These are phyloP conservation scores for Paecilomyces fulvus DNA, from an alignment of 2,329 filamentous ascomycete genomes.

Conservation along the genomic window DNA sequence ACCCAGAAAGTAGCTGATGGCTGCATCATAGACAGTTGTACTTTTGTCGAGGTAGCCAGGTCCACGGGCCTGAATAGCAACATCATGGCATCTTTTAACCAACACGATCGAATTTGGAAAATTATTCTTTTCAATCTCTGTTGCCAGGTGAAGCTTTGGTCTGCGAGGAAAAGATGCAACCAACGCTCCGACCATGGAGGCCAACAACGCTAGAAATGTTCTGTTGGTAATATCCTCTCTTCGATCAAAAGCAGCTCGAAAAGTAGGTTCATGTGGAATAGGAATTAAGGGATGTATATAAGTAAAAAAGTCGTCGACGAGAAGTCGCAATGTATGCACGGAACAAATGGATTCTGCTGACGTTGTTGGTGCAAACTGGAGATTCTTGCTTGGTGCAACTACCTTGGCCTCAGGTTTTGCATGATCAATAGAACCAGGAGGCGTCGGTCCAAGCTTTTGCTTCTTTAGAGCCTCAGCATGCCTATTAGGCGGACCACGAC, in stretches of 20 bases:
- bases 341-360: slow-evolving; percentile 43
- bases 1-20: slow-evolving; percentile 36
- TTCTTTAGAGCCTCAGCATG: slow-evolving; percentile 61
- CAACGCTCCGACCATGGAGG: slow-evolving; percentile 37
- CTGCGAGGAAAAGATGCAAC: slow-evolving; percentile 39
- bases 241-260: slow-evolving; percentile 34
- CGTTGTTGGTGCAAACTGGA: slow-evolving; percentile 26
- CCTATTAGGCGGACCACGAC: slow-evolving; percentile 57
- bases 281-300: slow-evolving; percentile 41
- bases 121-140: slow-evolving; percentile 26
- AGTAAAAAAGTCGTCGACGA: slow-evolving; percentile 41
- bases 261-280: slow-evolving; percentile 39
- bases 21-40: slow-evolving; percentile 36
- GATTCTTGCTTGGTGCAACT: slow-evolving; percentile 5
- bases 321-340: slow-evolving; percentile 28
- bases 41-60: slow-evolving; percentile 35
- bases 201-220: slow-evolving; percentile 37
- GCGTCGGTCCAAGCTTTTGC: slow-evolving; percentile 39
- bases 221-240: slow-evolving; percentile 34
- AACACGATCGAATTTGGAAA: slow-evolving; percentile 37
- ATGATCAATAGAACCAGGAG: slow-evolving; percentile 29
- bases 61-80: slow-evolving; percentile 37
- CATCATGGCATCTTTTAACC: slow-evolving; percentile 35
- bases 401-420: slow-evolving; percentile 26
- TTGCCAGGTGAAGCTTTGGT: slow-evolving; percentile 32